These are phyloP conservation scores for Scytalidium lignicola DNA, from an alignment of 2,329 filamentous ascomycete species.

Conservation along the genomic window DNA sequence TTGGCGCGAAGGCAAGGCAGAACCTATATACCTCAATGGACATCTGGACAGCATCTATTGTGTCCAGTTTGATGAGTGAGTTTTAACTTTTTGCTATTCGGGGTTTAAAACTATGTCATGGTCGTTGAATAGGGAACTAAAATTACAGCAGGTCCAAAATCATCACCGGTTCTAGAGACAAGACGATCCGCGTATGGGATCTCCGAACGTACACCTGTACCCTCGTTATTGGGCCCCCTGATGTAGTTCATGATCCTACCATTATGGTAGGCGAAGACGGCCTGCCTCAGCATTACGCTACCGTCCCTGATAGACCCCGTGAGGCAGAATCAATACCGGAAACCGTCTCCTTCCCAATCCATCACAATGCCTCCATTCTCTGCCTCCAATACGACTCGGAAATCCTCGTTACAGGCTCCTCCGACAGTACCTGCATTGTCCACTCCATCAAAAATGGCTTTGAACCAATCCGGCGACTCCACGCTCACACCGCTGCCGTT, in stretches of 20 bases:
- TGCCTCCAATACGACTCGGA: conserved; percentile 92
- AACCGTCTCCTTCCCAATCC: conserved; percentile 53
- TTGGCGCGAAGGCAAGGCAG: conserved; percentile 76
- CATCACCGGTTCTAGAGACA: conserved; percentile 91
- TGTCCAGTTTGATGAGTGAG: conserved; percentile 92
- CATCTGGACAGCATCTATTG: conserved; percentile 97
- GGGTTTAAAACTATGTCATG: background rate
- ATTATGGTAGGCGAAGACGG: conserved; percentile 48
- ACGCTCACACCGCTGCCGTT: conserved; percentile 79
- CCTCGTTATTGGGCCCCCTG: conserved; percentile 78
- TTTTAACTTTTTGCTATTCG: conserved; percentile 13
- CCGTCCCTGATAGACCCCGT: conserved; percentile 33
- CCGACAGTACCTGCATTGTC: conserved; percentile 85
- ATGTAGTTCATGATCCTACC: conserved; percentile 49
- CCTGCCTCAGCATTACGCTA: conserved; percentile 51
- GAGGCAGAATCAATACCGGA: conserved; percentile 43
- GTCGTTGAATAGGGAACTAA: too few species aligned
- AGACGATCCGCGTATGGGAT: conserved; percentile 95
- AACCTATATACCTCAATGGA: conserved; percentile 83
- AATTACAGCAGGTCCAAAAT: conserved; percentile 72
- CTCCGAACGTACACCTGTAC: conserved; percentile 81
- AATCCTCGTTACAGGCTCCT: conserved; percentile 92
- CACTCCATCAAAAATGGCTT: conserved; percentile 80
- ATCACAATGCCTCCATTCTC: conserved; percentile 88
- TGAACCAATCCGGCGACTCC: conserved; percentile 71